Evolutionary conservation across 2,329 filamentous ascomycete genomes (phyloP).

Genomic region (Remersonia thermophila): DNA sequence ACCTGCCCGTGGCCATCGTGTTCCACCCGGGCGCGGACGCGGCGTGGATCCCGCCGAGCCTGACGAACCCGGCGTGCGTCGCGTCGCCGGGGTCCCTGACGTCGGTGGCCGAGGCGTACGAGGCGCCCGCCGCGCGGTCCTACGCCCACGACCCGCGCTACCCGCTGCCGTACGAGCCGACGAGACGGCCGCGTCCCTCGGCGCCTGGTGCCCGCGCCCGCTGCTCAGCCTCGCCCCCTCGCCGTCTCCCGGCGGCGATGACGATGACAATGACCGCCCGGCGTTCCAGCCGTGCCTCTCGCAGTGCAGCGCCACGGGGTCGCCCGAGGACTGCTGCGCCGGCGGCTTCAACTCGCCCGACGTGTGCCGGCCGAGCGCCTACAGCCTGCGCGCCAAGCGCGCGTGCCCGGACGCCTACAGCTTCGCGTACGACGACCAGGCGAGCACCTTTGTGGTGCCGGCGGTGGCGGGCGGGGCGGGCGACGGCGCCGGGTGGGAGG

Average conservation of each 20-base stretch:
- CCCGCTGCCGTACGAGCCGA: constrained; percentile 54
- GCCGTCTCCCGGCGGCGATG: constrained; percentile 59
- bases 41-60: constrained; percentile 58
- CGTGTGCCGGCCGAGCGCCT: constrained; percentile 53
- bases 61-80: constrained; percentile 66
- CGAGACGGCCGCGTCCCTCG: constrained; percentile 44
- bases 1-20: constrained; percentile 55
- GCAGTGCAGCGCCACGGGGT: constrained; percentile 58
- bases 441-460: constrained; percentile 50
- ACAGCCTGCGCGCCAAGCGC: constrained; percentile 56
- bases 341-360: constrained; percentile 52
- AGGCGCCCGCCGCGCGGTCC: constrained; percentile 32
- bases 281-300: constrained; percentile 68
- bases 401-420: constrained; percentile 80
- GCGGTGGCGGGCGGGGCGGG: constrained; percentile 23
- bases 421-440: constrained; percentile 52
- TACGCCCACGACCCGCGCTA: constrained; percentile 23
- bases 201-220: constrained; percentile 70
- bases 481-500: constrained; percentile 58
- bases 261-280: constrained; percentile 61
- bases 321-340: constrained; percentile 61
- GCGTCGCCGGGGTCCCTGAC: constrained; percentile 47
- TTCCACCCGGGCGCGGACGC: constrained; percentile 50
- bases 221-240: constrained; percentile 54
- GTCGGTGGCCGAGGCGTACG: too few species aligned